These are phyloP conservation scores for Fusarium sp. DNA, from an alignment of 2,329 filamentous ascomycete genomes.

Conservation along the genomic window DNA sequence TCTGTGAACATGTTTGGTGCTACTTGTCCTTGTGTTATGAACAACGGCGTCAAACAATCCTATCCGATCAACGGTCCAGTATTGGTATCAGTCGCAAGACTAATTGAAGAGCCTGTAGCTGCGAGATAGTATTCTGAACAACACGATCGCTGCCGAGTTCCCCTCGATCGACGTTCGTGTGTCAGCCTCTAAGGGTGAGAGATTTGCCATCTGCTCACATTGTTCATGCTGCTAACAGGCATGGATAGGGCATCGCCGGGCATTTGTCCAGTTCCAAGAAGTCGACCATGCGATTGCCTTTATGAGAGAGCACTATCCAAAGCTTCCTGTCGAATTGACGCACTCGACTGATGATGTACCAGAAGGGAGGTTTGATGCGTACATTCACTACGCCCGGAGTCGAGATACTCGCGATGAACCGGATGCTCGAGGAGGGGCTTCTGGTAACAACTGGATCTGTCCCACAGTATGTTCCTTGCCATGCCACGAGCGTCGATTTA, in stretches of 20 bases:
- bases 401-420: conserved; percentile 54
- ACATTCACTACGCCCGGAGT: conserved; percentile 60
- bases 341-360: conserved; percentile 57
- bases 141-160: conserved; percentile 55
- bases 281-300: conserved; percentile 59
- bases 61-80: conserved; percentile 24
- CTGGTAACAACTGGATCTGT: conserved; percentile 55
- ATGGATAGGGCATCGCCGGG: conserved; percentile 56
- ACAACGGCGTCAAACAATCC: conserved; percentile 20
- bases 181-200: conserved; percentile 54
- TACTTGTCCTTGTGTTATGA: conserved; percentile 15
- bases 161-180: conserved; percentile 59
- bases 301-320: conserved; percentile 61
- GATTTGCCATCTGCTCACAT: not conserved
- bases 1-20: conserved; percentile 9
- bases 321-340: conserved; percentile 55
- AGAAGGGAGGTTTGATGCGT: conserved; percentile 57
- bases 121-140: conserved; percentile 55
- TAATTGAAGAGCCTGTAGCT: conserved; percentile 52
- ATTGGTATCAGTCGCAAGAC: conserved; percentile 41
- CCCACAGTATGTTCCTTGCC: conserved; percentile 48
- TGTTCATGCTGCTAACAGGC: conserved; percentile 29
- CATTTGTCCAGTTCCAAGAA: conserved; percentile 61
- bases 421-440: conserved; percentile 38
- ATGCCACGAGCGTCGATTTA: not conserved